phyloP scores from a whole-genome alignment of 225 moss, liverwort and hornwort species.

The Pleurozium schreberi region DNA sequence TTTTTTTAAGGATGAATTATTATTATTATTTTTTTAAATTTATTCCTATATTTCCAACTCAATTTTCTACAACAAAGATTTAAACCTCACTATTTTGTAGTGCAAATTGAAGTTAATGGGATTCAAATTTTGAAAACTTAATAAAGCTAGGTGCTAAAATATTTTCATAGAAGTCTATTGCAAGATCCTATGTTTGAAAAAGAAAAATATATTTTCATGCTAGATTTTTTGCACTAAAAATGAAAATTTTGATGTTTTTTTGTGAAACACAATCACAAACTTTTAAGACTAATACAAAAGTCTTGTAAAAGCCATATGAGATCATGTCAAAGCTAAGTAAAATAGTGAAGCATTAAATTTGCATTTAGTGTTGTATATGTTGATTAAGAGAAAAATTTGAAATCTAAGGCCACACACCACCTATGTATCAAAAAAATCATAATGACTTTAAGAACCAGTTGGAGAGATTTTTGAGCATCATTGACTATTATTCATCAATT shows the following conservation, averaged over 20 bases:
- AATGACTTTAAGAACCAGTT: not conserved
- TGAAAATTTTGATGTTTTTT: not conserved
- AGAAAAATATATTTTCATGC: not conserved
- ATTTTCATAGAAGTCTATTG: not conserved
- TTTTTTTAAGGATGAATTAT: not conserved
- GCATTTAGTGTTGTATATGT: too few species aligned
- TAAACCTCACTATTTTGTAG: not conserved
- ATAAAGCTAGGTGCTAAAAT: not conserved
- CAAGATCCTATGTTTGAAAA: not conserved
- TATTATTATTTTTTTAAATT: not conserved
- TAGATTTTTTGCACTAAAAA: not conserved
- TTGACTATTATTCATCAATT: not conserved
- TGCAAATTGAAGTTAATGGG: not conserved
- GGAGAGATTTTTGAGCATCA: not conserved
- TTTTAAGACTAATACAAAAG: not conserved
- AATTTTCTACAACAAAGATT: not conserved
- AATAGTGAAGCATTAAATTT: not conserved
- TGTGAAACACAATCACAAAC: not conserved
- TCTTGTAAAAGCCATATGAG: accelerated
- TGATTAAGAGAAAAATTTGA: not conserved
- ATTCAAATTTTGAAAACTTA: not conserved
- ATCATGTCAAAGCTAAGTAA: not conserved
- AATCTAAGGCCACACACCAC: not conserved
- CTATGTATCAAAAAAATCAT: not conserved
- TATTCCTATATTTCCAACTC: not conserved